These are phyloP conservation scores for Chamaenerion angustifolium DNA, from an alignment of 345 rosid species.

Conservation along the genomic window DNA sequence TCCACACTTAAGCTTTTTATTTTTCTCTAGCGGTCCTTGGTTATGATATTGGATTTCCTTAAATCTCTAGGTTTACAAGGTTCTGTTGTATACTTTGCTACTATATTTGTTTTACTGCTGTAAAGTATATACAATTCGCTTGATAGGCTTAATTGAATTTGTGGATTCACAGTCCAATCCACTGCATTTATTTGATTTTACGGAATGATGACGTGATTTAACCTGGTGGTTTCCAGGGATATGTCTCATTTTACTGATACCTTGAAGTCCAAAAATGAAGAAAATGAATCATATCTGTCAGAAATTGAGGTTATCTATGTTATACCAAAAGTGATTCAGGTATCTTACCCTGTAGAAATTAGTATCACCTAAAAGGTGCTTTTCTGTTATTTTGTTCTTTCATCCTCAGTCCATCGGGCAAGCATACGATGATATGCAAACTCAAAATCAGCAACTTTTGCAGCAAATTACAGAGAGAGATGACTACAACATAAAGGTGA, in stretches of 20 bases:
- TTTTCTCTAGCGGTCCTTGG: too few relatives aligned
- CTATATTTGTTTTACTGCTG: too few relatives aligned
- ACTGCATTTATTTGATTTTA: background rate
- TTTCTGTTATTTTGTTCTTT: slow-evolving; percentile 8
- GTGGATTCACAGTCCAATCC: too few relatives aligned
- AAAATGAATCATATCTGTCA: slow-evolving; percentile 74
- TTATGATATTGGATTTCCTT: too few relatives aligned
- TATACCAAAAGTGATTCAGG: slow-evolving; percentile 5
- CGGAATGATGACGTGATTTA: background rate
- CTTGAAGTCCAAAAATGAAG: slow-evolving; percentile 78
- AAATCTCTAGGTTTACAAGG: too few relatives aligned
- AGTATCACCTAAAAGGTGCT: slow-evolving; percentile 13
- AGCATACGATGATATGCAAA: slow-evolving; percentile 89
- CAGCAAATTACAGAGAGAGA: slow-evolving; percentile 93
- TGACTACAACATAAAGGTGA: slow-evolving; percentile 96
- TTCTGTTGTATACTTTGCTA: too few relatives aligned
- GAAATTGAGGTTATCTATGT: slow-evolving; percentile 77
- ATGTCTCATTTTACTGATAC: slow-evolving; percentile 41
- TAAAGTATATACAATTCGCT: too few relatives aligned
- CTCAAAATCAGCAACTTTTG: slow-evolving; percentile 86
- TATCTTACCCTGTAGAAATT: slow-evolving; percentile 8
- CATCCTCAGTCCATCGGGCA: slow-evolving; percentile 73
- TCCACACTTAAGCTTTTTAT: too few relatives aligned
- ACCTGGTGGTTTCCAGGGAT: slow-evolving; percentile 39
- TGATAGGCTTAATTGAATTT: too few relatives aligned